Evolutionary conservation across 2,329 filamentous ascomycete genomes (phyloP), one percentile per base, ranked within the genome.

Genomic region (Ciborinia camelliae): DNA sequence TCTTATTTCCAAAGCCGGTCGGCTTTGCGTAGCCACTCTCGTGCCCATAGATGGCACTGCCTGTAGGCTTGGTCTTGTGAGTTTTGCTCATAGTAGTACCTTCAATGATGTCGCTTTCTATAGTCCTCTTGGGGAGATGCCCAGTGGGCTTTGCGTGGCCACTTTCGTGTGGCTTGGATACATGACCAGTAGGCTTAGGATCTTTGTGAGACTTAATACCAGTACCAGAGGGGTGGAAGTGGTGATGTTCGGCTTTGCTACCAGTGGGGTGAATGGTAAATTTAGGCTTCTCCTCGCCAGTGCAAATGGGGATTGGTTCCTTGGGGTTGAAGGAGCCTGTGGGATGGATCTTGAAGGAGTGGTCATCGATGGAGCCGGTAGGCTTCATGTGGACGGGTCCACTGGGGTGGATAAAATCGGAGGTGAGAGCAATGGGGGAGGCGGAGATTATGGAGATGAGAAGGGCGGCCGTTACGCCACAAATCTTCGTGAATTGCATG

Each of bases 401-500:
- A 15, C 54, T 57, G 20, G 20, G 20, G 18, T 58, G 39, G 20
- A 32, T n/a, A 4, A 15, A 10, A 45, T 58, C 54, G 28, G 28
- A 45, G 7, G 7, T 58, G 15, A 45, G 39, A 6, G 54, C 39
- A 12, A 62, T 53, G 12, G 59, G 59, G 23, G 59, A 62, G 12
- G 59, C 59, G 3, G 47, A 53, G 26, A 62, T 62, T 26, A 62
- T 43, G 20, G 59, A 62, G 35, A 62, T 53, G 3, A 62, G 47
- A 20, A 62, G 59, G 1, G 45, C 59, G 47, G 35, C 47, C 10
- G 59, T 62, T 41, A 47, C 59, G 12, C 47, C 8, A 26, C 35
- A 62, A n/a, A 53, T 62, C 26, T 54, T 62, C 26, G 59, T 30
- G 35, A 53, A 62, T n/a, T 62, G 47, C 47, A 62, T 62, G 14